Base-by-base conservation (phyloP, 352 stramenopile genomes). In the Peronosclerospora sorghi region DNA sequence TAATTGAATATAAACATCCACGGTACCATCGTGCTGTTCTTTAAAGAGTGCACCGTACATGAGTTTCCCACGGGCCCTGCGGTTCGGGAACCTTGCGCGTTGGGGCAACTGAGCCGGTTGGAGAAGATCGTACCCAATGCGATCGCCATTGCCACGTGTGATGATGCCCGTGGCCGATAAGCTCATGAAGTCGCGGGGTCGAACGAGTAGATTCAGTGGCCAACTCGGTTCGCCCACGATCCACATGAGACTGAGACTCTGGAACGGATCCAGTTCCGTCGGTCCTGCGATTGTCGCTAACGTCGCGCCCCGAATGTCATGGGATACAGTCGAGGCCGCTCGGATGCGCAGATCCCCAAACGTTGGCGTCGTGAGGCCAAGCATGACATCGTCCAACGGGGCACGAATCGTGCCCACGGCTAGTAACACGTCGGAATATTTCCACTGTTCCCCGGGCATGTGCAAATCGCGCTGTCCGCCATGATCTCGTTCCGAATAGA, bases 121-220 rank as follows among this genome's bases (percentile, higher is more conserved):
- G 4, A 68, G 56, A 32, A 75, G 48, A 21, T 75, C 61, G 44
- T 64, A 75, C 47, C 65, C 65, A 21, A 75, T 52, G 9, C 41
- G 45, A n/a, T 72, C 61, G n/a, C 64, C 60, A 17, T 58, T 59
- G 3, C 27, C 32, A 1, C 54, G 50, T 0, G 40, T 54, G 32
- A 71, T 49, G 8, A 56, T 61, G 1, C 64, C 58, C 5, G 55
- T 65, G 6, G 61, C 61, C 19, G 41, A 41, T 1, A 69, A 32
- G 17, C 43, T 64, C 35, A 65, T 47, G 28, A 69, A 53, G 23
- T 71, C 64, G 32, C 59, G 49, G 5, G 62, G 47, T 4, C 49
- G 49, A 8, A 72, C 32, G 30, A 75, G 24, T 8, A 51, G 19
- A 10, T 58, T 57, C 28, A 62, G 20, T 8, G 42, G 46, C 39